Evolutionary conservation across 495 filamentous ascomycete species (phyloP).

Genomic region (Penicillium longicatenatum): DNA sequence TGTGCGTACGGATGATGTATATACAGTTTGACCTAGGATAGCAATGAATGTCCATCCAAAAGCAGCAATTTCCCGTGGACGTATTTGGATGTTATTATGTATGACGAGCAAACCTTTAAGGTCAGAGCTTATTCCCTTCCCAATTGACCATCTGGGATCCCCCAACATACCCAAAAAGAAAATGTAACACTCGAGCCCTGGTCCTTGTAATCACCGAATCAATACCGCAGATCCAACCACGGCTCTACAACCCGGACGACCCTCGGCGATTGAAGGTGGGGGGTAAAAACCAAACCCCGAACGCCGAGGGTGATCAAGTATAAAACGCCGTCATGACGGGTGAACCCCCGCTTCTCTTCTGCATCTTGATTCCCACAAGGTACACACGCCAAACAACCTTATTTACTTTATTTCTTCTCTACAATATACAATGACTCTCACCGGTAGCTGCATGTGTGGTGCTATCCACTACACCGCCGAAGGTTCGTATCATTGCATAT

Average conservation of each 20-base stretch:
- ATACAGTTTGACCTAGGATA: conserved; percentile 24
- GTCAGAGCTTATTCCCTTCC: neutral
- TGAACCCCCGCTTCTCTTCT: conserved; percentile 1
- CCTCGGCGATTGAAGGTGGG: neutral
- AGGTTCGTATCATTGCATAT: conserved; percentile 20
- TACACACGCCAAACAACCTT: conserved; percentile 12
- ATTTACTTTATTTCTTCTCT: conserved; percentile 6
- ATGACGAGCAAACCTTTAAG: no score
- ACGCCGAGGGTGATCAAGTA: neutral
- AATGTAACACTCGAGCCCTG: neutral
- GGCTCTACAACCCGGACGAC: neutral
- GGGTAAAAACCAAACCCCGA: neutral
- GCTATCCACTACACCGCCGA: conserved; percentile 36
- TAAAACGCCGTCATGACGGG: conserved; percentile 1
- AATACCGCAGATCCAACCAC: neutral
- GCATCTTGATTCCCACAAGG: conserved; percentile 27
- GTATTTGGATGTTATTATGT: no score
- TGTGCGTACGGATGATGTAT: conserved; percentile 20
- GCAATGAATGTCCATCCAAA: conserved; percentile 8
- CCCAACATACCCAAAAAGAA: neutral
- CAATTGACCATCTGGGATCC: neutral
- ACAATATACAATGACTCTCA: conserved; percentile 30
- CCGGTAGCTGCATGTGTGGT: conserved; percentile 47
- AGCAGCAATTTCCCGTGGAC: neutral
- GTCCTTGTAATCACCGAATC: neutral